These are phyloP conservation scores for Aspergillus sp. DNA, from an alignment of 2,329 filamentous ascomycete genomes.

Conservation along the genomic window DNA sequence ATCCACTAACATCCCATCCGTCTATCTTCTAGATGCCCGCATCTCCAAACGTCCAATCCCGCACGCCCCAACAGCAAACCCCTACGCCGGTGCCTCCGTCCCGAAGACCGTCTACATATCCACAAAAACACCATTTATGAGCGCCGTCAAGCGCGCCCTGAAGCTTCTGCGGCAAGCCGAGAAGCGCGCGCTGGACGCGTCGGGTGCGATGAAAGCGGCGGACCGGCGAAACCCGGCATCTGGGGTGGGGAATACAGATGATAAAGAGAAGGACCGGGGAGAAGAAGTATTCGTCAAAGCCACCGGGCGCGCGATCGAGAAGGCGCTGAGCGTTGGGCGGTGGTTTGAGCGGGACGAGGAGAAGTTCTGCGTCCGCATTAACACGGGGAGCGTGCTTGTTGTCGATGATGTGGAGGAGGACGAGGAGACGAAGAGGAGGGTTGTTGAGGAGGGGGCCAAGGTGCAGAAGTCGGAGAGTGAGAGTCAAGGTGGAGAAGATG, in stretches of 20 bases:
- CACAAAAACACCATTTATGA: constrained; percentile 47
- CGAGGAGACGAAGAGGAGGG: constrained; percentile 19
- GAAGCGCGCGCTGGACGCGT: constrained; percentile 41
- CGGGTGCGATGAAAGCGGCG: constrained; percentile 22
- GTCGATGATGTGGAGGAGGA: constrained; percentile 51
- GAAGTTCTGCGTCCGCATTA: constrained; percentile 42
- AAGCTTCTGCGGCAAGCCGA: constrained; percentile 45
- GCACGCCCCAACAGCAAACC: constrained; percentile 46
- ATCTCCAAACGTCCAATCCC: constrained; percentile 50
- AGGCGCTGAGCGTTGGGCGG: constrained; percentile 45
- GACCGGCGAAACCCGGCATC: constrained; percentile 25
- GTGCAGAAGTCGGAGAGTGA: constrained; percentile 10
- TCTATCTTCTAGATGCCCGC: constrained; percentile 27
- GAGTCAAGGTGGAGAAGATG: constrained; percentile 7
- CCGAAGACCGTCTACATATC: constrained; percentile 52
- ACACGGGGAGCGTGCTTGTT: constrained; percentile 47
- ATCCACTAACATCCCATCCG: neutral
- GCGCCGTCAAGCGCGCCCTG: constrained; percentile 50
- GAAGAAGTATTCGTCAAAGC: constrained; percentile 52
- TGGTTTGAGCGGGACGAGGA: constrained; percentile 48
- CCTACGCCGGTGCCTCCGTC: constrained; percentile 39
- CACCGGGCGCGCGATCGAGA: constrained; percentile 50
- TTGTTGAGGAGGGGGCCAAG: constrained; percentile 16
- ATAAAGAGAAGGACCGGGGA: constrained; percentile 22
- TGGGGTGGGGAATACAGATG: constrained; percentile 23